Evolutionary conservation across 768 basidiomycete species (phyloP).

Genomic region (Termitomyces sp.): DNA sequence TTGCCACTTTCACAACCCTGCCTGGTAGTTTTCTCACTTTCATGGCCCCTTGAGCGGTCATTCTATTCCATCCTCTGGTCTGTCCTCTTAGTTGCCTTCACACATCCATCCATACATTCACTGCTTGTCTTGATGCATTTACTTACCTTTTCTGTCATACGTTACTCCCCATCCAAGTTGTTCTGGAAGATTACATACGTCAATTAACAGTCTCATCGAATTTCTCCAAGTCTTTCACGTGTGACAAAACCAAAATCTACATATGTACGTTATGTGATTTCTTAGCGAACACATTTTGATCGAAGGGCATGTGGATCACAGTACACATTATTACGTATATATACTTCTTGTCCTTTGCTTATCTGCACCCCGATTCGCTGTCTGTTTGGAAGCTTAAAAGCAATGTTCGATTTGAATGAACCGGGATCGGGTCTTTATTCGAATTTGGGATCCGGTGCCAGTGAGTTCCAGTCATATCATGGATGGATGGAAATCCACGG

Average conservation of each 20-base stretch:
- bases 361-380: no score
- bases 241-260: neutral
- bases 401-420: no score
- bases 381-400: no score
- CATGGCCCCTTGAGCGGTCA: neutral
- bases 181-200: slow-evolving; percentile 13
- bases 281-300: no score
- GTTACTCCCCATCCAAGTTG: slow-evolving; percentile 7
- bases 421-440: no score
- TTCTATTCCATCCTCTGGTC: neutral
- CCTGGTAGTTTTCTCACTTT: neutral
- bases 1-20: neutral
- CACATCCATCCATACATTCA: neutral
- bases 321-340: no score
- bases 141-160: slow-evolving; percentile 9
- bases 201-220: slow-evolving; percentile 7
- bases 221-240: neutral
- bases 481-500: no score
- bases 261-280: no score
- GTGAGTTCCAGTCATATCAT: no score
- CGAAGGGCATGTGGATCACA: no score
- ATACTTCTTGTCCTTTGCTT: no score
- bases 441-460: no score
- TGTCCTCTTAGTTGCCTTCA: neutral
- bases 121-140: slow-evolving; percentile 11